These are phyloP conservation scores for Sugiyamaella floridensis DNA, from an alignment of 805 yeast species.

Conservation along the genomic window DNA sequence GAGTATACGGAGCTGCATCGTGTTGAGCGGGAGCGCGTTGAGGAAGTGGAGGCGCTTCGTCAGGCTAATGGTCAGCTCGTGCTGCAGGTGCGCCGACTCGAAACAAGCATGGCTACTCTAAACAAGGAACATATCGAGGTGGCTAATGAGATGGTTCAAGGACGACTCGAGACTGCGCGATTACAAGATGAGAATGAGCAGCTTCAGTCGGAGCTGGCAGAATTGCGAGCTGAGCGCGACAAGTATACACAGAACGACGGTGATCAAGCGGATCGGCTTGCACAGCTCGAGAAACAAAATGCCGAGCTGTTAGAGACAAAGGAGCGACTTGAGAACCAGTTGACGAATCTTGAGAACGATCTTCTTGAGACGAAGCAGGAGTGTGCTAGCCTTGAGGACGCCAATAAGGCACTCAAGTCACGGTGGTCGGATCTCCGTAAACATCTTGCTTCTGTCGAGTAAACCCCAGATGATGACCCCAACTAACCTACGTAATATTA, in stretches of 20 bases:
- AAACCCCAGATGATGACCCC: neutral
- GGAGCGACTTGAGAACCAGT: constrained; percentile 47
- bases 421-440: constrained; percentile 33
- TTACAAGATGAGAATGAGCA: constrained; percentile 68
- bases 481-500: neutral
- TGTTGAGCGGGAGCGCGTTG: constrained; percentile 56
- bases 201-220: constrained; percentile 33
- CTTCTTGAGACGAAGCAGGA: constrained; percentile 29
- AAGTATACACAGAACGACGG: constrained; percentile 3
- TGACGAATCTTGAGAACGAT: constrained; percentile 39
- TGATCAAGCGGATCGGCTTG: neutral
- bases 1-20: constrained; percentile 73
- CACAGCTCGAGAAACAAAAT: constrained; percentile 51
- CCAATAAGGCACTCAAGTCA: constrained; percentile 25
- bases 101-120: constrained; percentile 57
- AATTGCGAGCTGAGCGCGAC: constrained; percentile 6
- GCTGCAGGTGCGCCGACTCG: constrained; percentile 65
- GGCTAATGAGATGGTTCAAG: constrained; percentile 80
- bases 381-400: constrained; percentile 23
- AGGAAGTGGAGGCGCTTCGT: constrained; percentile 52
- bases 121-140: constrained; percentile 79
- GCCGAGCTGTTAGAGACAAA: constrained; percentile 61
- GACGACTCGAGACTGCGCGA: constrained; percentile 68
- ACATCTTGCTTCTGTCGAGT: constrained; percentile 18
- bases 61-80: constrained; percentile 65